Conservation (phyloP, 148 eudicot genomes). For the Chenopodium album region DNA sequence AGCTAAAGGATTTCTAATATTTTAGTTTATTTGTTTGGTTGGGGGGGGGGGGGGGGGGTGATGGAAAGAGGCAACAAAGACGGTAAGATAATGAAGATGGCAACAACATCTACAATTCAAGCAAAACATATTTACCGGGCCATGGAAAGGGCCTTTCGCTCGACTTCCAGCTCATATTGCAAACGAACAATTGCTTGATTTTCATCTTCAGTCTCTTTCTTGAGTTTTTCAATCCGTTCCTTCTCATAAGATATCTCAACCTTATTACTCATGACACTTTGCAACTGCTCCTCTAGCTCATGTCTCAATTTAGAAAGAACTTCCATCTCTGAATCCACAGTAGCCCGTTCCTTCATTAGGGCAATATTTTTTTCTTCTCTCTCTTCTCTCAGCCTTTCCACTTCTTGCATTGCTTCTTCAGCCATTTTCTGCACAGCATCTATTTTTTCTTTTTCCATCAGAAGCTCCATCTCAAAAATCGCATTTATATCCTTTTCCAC, state of each 20-base stretch:
- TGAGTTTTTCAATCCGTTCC: constrained; percentile 72
- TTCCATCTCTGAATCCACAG: constrained; percentile 93
- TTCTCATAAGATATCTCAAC: constrained; percentile 81
- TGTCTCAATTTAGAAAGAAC: constrained; percentile 71
- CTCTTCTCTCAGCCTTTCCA: constrained; percentile 64
- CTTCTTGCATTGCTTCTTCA: constrained; percentile 71
- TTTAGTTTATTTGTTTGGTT: no score
- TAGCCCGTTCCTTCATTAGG: constrained; percentile 81
- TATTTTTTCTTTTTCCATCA: constrained; percentile 71
- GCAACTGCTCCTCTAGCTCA: constrained; percentile 85
- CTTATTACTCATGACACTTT: constrained; percentile 71
- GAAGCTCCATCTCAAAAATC: constrained; percentile 74
- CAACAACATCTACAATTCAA: not conserved
- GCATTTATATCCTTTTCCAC: constrained; percentile 89
- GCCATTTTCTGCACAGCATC: constrained; percentile 78
- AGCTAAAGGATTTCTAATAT: not conserved
- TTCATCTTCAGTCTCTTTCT: constrained; percentile 76
- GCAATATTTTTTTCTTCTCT: constrained; percentile 63
- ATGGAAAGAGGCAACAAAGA: not conserved
- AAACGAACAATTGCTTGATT: constrained; percentile 70
- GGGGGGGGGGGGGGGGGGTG: not conserved
- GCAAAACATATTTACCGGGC: constrained; percentile 63
- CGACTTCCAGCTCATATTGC: constrained; percentile 92
- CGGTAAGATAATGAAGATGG: not conserved
- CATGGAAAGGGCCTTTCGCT: constrained; percentile 92